Evolutionary conservation across 371 early-diverging fungal genomes (phyloP).

Genomic region (Lichtheimia ramosa): DNA sequence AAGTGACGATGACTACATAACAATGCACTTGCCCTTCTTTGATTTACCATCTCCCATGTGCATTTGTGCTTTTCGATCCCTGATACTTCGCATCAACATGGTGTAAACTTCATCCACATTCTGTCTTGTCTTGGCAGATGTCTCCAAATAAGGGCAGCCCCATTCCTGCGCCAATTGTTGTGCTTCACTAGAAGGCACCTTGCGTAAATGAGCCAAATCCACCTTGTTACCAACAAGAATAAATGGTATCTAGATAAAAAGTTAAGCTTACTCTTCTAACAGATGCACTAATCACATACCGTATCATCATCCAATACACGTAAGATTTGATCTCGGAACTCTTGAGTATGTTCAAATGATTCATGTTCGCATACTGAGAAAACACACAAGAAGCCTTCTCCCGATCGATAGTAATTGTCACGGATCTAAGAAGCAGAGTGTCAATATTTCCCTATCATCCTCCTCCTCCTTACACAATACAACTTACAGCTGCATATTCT

Average conservation of each 20-base stretch:
- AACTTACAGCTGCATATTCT: constrained; percentile 73
- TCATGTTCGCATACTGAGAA: constrained; percentile 82
- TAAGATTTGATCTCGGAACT: constrained; percentile 83
- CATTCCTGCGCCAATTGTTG: constrained; percentile 69
- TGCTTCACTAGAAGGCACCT: constrained; percentile 67
- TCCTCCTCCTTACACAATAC: background rate
- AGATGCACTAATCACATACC: constrained; percentile 19
- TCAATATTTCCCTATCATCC: background rate
- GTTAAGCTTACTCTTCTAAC: background rate
- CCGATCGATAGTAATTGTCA: constrained; percentile 86
- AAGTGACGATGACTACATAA: constrained; percentile 10
- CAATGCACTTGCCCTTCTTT: constrained; percentile 26
- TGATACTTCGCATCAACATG: constrained; percentile 60
- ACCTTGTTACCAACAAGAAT: constrained; percentile 85
- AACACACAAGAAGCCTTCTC: constrained; percentile 87
- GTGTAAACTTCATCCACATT: constrained; percentile 82
- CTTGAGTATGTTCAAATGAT: constrained; percentile 78
- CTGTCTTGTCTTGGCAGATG: constrained; percentile 79
- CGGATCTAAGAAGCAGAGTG: constrained; percentile 57
- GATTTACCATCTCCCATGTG: constrained; percentile 23
- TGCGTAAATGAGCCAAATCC: constrained; percentile 71
- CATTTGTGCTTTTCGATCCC: constrained; percentile 21
- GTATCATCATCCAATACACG: constrained; percentile 81
- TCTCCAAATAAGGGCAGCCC: constrained; percentile 82
- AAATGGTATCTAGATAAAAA: constrained; percentile 61